Percentiles rank a stretch among this genome's conserved stretches.
Evolutionary conservation across 164 flowering plant genomes (phyloP).

Genomic region (Vitis cinerea): DNA sequence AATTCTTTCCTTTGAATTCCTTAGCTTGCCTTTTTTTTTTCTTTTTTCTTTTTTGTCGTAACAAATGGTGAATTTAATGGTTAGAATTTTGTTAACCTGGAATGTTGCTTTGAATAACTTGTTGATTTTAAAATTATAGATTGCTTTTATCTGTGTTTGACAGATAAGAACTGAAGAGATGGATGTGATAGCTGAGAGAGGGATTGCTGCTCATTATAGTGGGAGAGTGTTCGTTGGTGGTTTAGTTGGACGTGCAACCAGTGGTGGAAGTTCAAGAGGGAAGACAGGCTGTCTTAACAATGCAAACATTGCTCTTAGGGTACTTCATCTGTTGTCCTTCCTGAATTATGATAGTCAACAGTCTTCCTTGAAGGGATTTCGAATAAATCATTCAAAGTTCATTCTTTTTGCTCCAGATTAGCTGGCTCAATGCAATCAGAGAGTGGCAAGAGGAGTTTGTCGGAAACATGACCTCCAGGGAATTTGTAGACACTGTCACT

Average conservation of each 20-base stretch:
- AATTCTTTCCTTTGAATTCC: conserved; percentile 1
- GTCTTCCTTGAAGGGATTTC: conserved; percentile 5
- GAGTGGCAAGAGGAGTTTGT: conserved; percentile 99
- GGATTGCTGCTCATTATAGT: conserved; percentile 96
- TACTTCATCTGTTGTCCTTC: conserved; percentile 24
- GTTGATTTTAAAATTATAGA: background rate
- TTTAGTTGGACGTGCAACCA: conserved; percentile 56
- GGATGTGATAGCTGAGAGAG: conserved; percentile 98
- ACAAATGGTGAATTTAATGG: background rate
- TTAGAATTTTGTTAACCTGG: conserved; percentile 1
- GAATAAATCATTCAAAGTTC: conserved; percentile 12
- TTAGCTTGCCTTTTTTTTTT: background rate
- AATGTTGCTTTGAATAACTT: background rate
- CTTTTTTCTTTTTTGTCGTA: background rate
- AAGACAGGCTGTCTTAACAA: conserved; percentile 73
- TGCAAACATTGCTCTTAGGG: conserved; percentile 93
- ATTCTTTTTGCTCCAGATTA: conserved; percentile 58
- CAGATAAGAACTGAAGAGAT: conserved; percentile 97
- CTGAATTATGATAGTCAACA: conserved; percentile 3
- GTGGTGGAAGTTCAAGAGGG: conserved; percentile 61
- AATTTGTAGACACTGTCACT: conserved; percentile 91
- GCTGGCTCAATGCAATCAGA: conserved; percentile 98
- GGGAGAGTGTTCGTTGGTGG: conserved; percentile 71
- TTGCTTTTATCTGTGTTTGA: conserved; percentile 8
- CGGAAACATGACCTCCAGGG: conserved; percentile 98